Evolutionary conservation across 1,284 basidiomycete species (phyloP), one percentile per base, ranked within the genome.

Genomic region (Sparassis latifolia): DNA sequence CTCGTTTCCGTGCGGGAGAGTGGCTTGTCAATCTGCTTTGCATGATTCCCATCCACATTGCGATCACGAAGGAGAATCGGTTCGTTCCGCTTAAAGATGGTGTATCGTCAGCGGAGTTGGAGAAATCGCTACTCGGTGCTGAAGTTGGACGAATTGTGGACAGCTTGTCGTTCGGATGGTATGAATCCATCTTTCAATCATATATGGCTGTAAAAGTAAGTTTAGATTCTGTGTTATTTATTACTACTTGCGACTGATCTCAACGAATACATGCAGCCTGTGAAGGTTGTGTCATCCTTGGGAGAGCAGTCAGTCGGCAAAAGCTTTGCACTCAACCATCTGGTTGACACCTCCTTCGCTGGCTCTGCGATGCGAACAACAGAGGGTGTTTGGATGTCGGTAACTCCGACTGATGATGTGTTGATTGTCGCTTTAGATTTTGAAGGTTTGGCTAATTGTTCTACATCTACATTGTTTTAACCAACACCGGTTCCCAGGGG

Each of bases 381-480:
- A 56, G 82, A 84, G 66, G 81, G 81, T 0, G 79, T 82, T 2
- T 84, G 82, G 82, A 78, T 84, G 74, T 81, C 82, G 0, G 78
- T 79, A 3, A 82, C 82, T 2, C 82, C 82, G 0, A 82, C 80
- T 0, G 67, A 75, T 39, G 73, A 79, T 32, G 61, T 65, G 0
- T 62, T 84, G 28, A 68, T 84, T 7, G 80, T 84, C 4, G 75
- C 81, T 0, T 67, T 84, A 1, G 82, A 84, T 56, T 84, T 84
- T 52, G 82, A 84, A 71, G 81, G 81, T 72, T 37, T 6, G 56
- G 43, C 20, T 20, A 31, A 7, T 3, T 39, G 10, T 28, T n/a
- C n/a, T n/a, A n/a, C n/a, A n/a, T n/a, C n/a, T n/a, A n/a, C n/a
- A n/a, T n/a, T n/a, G n/a, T n/a, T n/a, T n/a, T n/a, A n/a, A n/a